Conservation (phyloP, 805 yeast species). For the Kuraishia cidri region DNA sequence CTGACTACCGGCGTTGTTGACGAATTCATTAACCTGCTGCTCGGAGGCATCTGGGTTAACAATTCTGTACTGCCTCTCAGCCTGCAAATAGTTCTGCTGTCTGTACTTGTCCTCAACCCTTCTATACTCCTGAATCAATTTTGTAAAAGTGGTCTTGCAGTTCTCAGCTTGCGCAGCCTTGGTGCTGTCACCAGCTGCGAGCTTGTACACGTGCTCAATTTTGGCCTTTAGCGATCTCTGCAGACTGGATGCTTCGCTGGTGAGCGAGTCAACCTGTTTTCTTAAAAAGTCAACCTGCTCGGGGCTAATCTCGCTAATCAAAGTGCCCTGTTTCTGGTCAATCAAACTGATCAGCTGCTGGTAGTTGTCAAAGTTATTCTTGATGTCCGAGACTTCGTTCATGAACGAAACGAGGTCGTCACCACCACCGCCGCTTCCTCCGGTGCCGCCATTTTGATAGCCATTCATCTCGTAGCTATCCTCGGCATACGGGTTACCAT, state of each 20-base stretch:
- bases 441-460: slow-evolving; percentile 4
- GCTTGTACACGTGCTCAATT: slow-evolving; percentile 69
- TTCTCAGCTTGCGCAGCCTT: slow-evolving; percentile 88
- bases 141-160: slow-evolving; percentile 76
- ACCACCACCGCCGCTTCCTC: slow-evolving; percentile 14
- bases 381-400: slow-evolving; percentile 59
- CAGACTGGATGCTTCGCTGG: slow-evolving; percentile 69
- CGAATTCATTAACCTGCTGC: slow-evolving; percentile 75
- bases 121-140: slow-evolving; percentile 79
- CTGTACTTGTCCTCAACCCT: slow-evolving; percentile 80
- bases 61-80: slow-evolving; percentile 87
- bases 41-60: slow-evolving; percentile 82
- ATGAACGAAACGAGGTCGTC: slow-evolving; percentile 60
- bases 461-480: slow-evolving; percentile 6
- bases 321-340: slow-evolving; percentile 59
- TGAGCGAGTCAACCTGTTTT: slow-evolving; percentile 68
- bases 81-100: slow-evolving; percentile 77
- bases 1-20: slow-evolving; percentile 67
- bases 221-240: slow-evolving; percentile 68
- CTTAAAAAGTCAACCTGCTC: slow-evolving; percentile 62
- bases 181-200: slow-evolving; percentile 63
- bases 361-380: slow-evolving; percentile 62
- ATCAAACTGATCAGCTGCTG: slow-evolving; percentile 60
- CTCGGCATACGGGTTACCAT: slow-evolving; percentile 8
- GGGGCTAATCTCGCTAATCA: slow-evolving; percentile 65